Evolutionary conservation across 441 rosid species (phyloP).

Genomic region (Sinapis alba): DNA sequence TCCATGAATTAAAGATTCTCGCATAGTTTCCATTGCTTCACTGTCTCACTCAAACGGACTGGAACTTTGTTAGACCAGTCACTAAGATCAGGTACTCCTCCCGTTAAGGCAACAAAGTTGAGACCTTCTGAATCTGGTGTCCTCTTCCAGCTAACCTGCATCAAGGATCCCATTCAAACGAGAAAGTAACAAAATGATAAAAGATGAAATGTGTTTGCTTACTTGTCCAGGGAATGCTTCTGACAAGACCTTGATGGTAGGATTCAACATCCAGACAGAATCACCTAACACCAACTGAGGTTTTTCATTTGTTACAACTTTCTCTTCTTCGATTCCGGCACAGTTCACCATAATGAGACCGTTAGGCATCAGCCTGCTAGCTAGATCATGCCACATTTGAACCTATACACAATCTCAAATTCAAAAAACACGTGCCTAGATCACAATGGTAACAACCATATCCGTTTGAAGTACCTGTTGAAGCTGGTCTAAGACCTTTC

Average conservation of each 20-base stretch:
- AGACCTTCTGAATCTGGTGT: slow-evolving; percentile 53
- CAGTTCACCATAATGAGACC: slow-evolving; percentile 87
- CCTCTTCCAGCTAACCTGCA: slow-evolving; percentile 77
- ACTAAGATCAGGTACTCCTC: slow-evolving; percentile 64
- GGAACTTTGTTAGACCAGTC: slow-evolving; percentile 71
- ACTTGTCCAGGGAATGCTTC: slow-evolving; percentile 79
- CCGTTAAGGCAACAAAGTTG: slow-evolving; percentile 75
- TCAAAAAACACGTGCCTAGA: neutral
- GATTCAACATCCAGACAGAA: slow-evolving; percentile 52
- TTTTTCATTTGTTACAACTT: slow-evolving; percentile 35
- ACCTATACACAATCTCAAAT: slow-evolving; percentile 34
- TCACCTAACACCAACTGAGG: slow-evolving; percentile 30
- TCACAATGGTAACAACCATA: neutral
- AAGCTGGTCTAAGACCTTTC: slow-evolving; percentile 65
- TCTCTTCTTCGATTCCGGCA: slow-evolving; percentile 56
- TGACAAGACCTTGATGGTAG: slow-evolving; percentile 62
- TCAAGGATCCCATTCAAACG: neutral
- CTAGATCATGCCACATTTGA: slow-evolving; percentile 64
- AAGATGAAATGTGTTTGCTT: slow-evolving; percentile 26
- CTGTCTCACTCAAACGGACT: slow-evolving; percentile 46
- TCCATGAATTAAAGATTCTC: neutral
- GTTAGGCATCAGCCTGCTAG: slow-evolving; percentile 58
- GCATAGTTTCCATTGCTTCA: slow-evolving; percentile 70
- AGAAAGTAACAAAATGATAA: neutral
- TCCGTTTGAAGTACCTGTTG: slow-evolving; percentile 52